Base-by-base conservation (phyloP, 306 rosid genomes). In the Arachis stenosperma region DNA sequence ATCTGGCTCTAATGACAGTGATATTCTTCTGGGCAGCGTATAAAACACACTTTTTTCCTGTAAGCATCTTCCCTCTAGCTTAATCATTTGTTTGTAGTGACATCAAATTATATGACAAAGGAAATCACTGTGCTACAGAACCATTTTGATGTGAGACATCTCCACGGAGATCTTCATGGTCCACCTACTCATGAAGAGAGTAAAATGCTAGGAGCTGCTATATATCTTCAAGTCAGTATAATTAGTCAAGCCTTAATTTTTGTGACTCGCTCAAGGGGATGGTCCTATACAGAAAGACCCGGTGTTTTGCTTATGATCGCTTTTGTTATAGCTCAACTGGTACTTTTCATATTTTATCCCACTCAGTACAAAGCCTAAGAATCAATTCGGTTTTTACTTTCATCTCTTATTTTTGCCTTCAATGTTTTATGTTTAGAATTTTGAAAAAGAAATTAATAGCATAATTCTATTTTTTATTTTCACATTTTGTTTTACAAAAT, bases 211-310 rank as follows among this genome's bases (percentile, higher is more conserved):
- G 85, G 85, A 8, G 87, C 92, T 57, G 90, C 92, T 71, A 70
- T 90, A 39, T 86, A 90, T 75, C 90, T 90, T 70, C 96, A 86
- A 90, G 91, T 87, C 75, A 90, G 96, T 51, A 80, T 81, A 67
- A 90, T 90, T 42, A 86, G 90, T 80, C 92, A 90, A 70, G 92
- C 96, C 50, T 77, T 90, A 41, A 87, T 90, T 72, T 90, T 90
- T 36, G 90, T 90, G 58, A 90, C 96, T 14, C 89, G 92, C 39
- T 84, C 92, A 2, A 65, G 89, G 72, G 86, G 90, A 11, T 90
- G 96, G 92, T 90, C 96, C 9, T 90, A 85, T 75, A 11, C 66
- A 37, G 92, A 90, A 77, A 82, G 96, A 65, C 96, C 96, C 1
- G 90, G 96, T 33, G 29, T 79, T 71, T 71, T 90, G 83, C 96